These are phyloP conservation scores for Rhizoctonia solani DNA, from an alignment of 1,284 basidiomycete genomes.

Conservation along the genomic window DNA sequence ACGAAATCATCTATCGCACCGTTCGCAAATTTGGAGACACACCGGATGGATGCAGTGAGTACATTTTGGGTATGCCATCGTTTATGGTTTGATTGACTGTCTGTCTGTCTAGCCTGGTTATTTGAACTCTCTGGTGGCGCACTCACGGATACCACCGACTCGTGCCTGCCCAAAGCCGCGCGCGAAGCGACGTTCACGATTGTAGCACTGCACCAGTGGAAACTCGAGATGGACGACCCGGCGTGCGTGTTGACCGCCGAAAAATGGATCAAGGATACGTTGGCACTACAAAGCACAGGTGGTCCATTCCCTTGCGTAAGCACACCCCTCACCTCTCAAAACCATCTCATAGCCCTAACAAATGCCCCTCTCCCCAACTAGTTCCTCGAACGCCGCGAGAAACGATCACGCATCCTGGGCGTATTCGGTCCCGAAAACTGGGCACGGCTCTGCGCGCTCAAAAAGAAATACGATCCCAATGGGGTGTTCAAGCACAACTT, in stretches of 20 bases:
- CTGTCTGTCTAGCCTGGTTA: constrained; percentile 68
- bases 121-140: constrained; percentile 88
- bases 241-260: constrained; percentile 79
- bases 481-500: constrained; percentile 71
- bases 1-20: constrained; percentile 83
- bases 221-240: constrained; percentile 76
- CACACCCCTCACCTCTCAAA: constrained; percentile 35
- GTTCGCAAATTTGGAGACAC: constrained; percentile 78
- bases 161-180: constrained; percentile 73
- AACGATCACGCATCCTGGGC: constrained; percentile 47
- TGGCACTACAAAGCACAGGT: constrained; percentile 69
- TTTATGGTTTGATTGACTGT: background rate
- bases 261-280: constrained; percentile 78
- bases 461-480: constrained; percentile 72
- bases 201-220: constrained; percentile 91
- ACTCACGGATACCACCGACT: constrained; percentile 68
- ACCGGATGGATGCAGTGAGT: constrained; percentile 85
- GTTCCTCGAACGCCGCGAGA: constrained; percentile 74
- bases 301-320: constrained; percentile 82
- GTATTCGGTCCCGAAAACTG: constrained; percentile 57
- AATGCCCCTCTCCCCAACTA: constrained; percentile 47
- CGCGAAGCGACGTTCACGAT: constrained; percentile 82
- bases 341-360: too few species aligned
- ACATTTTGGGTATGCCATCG: too few species aligned
- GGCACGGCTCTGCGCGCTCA: constrained; percentile 67